Conservation (phyloP, 2,329 filamentous ascomycete genomes). For the Lecanicillium sp. region DNA sequence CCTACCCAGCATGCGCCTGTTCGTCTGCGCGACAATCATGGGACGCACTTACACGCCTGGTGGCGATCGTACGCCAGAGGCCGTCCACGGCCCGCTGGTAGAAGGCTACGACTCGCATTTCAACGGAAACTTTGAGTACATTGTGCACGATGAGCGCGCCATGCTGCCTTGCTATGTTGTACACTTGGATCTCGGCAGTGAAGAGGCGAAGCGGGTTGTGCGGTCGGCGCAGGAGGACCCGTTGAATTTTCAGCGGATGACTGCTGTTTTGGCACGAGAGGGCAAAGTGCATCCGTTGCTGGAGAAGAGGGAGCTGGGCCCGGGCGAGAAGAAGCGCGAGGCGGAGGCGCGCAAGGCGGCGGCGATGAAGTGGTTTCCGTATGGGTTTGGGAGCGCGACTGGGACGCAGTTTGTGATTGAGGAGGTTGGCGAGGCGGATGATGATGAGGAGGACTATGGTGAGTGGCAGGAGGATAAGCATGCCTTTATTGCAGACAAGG, state of each 20-base stretch:
- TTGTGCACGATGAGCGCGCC: constrained; percentile 32
- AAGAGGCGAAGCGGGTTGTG: constrained; percentile 19
- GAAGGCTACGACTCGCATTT: constrained; percentile 28
- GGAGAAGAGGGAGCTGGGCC: constrained; percentile 11
- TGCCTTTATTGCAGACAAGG: constrained; percentile 10
- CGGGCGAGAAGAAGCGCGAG: constrained; percentile 27
- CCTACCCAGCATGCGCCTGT: constrained; percentile 29
- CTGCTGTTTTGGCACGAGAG: neutral
- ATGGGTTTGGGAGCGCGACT: constrained; percentile 34
- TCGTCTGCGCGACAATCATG: constrained; percentile 39
- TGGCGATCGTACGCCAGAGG: neutral
- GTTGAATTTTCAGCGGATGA: constrained; percentile 4
- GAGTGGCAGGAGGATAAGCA: constrained; percentile 25
- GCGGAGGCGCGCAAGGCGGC: constrained; percentile 29
- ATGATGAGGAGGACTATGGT: constrained; percentile 34
- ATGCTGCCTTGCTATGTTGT: constrained; percentile 37
- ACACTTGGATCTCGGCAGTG: constrained; percentile 31
- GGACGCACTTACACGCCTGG: constrained; percentile 19
- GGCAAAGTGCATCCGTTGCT: neutral
- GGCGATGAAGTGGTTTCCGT: constrained; percentile 37
- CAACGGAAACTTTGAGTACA: constrained; percentile 29
- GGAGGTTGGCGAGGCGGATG: constrained; percentile 31
- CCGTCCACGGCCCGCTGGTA: constrained; percentile 14
- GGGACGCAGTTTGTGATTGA: constrained; percentile 35
- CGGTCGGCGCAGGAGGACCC: constrained; percentile 10